phyloP scores from a whole-genome alignment of 164 flowering plant species.

The Kalanchoe fedtschenkoi region DNA sequence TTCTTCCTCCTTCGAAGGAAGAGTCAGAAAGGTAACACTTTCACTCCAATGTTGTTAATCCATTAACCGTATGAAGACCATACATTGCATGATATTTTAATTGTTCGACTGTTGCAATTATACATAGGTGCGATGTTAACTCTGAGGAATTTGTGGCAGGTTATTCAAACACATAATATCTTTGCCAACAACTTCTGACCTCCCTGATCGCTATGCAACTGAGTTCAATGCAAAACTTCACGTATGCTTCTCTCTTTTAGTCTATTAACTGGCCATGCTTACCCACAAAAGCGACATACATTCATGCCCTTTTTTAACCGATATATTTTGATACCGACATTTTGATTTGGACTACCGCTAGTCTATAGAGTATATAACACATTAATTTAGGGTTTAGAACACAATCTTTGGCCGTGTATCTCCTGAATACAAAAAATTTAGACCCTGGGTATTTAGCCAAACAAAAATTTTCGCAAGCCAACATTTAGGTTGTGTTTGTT shows the following conservation, averaged over 20 bases:
- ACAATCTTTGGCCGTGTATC: no score
- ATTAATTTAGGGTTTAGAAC: no score
- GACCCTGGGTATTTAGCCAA: no score
- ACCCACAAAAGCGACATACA: not conserved
- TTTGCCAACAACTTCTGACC: slow-evolving; percentile 52
- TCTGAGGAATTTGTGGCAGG: slow-evolving; percentile 29
- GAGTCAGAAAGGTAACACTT: slow-evolving; percentile 45
- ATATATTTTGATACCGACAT: no score
- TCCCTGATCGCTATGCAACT: slow-evolving; percentile 43
- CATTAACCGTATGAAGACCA: not conserved
- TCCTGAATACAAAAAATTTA: no score
- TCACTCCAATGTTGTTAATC: not conserved
- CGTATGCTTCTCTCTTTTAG: slow-evolving; percentile 43
- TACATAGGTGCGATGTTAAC: not conserved
- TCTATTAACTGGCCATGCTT: not conserved
- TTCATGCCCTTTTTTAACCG: no score
- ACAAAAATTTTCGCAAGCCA: no score
- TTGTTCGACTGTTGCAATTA: not conserved
- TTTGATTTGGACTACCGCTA: no score
- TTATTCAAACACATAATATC: slow-evolving; percentile 50
- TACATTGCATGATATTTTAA: not conserved
- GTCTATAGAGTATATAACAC: no score
- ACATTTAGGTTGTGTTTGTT: no score
- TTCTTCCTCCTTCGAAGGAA: slow-evolving; percentile 70
- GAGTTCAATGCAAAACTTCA: slow-evolving; percentile 56